Base-by-base conservation (phyloP, 2,329 filamentous ascomycete species). In the Xylaria sp. region DNA sequence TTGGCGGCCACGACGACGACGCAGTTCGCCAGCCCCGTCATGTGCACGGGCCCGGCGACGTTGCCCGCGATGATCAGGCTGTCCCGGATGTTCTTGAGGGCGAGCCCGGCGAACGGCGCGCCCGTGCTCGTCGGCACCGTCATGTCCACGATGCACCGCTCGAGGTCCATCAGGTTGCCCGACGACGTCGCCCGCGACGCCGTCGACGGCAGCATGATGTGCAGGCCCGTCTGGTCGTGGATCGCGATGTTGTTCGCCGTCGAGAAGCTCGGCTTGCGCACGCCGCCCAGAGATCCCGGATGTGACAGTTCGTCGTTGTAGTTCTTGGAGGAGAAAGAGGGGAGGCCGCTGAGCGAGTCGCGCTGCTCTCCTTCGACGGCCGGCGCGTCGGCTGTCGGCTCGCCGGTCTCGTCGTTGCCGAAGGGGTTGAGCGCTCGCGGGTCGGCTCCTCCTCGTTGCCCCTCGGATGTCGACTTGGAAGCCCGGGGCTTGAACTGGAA, bases 31-130 rank as follows among this genome's bases (percentile, higher is more conserved):
- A 96, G 76, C 1, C 80, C 82, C 0, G 93, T 97, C 47, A 97
- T 83, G 68, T 97, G 93, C 7, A 88, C 86, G 0, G 94, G 85
- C 0, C 94, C 94, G 39, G 82, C 79, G 5, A 97, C 89, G 50
- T 85, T 83, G 0, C 92, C 92, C 38, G 88, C 89, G 13, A 97
- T 76, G 21, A 99, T 77, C 17, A 97, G 76, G 45, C 87, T 90
- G 40, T 82, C 74, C 21, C 79, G 77, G 56, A 96, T 83, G 61
- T 88, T 80, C 64, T 88, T 90, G 53, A 96, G 76, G 17, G 74
- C 73, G 40, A 85, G 73, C 24, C 85, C 88, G 2, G 90, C 87
- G 64, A 95, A 94, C 0, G 88, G 84, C 19, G 79, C 77, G 2
- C 81, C 80, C 7, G 69, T 60, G 4, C 79, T 82, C 0, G 83